A percentile compares a stretch with the other conserved stretches of the same genome.
Evolutionary conservation across 371 early-diverging fungal genomes (phyloP).

Genomic region (Syncephalastrum racemosum): DNA sequence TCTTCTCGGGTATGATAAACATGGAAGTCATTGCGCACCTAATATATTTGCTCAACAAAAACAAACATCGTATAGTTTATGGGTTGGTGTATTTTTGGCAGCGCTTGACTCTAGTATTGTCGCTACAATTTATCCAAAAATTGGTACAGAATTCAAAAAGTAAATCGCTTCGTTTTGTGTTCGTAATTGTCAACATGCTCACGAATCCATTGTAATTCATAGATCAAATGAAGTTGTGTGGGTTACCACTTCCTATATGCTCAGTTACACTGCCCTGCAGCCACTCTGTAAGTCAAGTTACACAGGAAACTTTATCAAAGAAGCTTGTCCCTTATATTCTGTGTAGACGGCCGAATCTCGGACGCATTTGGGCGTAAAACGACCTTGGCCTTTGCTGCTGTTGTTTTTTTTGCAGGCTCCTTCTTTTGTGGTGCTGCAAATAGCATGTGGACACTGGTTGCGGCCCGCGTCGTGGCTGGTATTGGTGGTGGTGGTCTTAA

Average conservation of each 20-base stretch:
- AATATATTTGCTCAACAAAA: neutral
- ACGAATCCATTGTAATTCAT: neutral
- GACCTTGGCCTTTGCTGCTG: constrained; percentile 53
- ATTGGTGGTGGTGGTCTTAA: constrained; percentile 74
- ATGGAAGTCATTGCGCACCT: neutral
- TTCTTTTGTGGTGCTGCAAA: constrained; percentile 58
- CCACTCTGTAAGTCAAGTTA: constrained; percentile 59
- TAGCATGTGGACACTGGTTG: constrained; percentile 66
- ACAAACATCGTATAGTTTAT: constrained; percentile 25
- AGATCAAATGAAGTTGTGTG: constrained; percentile 61
- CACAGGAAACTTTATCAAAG: neutral
- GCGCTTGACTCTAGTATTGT: constrained; percentile 80
- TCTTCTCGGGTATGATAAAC: constrained; percentile 27
- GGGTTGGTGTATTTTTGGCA: constrained; percentile 59
- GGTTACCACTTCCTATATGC: constrained; percentile 75
- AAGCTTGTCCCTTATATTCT: constrained; percentile 1
- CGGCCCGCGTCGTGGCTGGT: constrained; percentile 74
- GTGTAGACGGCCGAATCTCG: constrained; percentile 51
- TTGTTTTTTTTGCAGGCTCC: constrained; percentile 57
- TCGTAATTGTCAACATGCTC: neutral
- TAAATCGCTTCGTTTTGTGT: neutral
- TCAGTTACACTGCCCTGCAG: constrained; percentile 75
- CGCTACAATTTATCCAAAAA: constrained; percentile 73
- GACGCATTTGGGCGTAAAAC: constrained; percentile 71
- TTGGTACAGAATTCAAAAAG: constrained; percentile 74